Base-by-base conservation (phyloP, 352 stramenopile genomes). In the Phytophthora cactorum region DNA sequence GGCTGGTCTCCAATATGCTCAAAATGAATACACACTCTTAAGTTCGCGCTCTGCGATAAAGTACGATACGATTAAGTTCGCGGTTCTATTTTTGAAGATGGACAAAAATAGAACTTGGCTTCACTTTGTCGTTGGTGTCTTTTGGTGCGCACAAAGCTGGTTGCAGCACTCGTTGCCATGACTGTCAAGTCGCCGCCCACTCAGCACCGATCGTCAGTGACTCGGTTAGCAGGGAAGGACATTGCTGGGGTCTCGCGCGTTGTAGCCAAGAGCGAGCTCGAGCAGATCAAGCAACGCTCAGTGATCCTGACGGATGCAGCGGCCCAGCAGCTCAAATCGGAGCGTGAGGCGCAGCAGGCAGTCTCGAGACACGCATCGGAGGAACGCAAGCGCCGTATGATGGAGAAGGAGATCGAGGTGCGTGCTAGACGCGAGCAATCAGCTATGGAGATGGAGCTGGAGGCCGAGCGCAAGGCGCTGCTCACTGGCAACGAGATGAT, bases 391-490 rank as follows among this genome's bases (percentile, higher is more conserved):
- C 78, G 73, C 2, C 74, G 72, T 22, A 92, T 94, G 84, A 79
- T 91, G 71, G 81, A 94, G 57, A 92, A 94, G 55, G 84, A 92
- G 63, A 61, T 90, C 10, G 68, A 79, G 66, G 84, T 92, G 39
- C 84, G 82, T 28, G 78, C 74, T 5, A 69, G 82, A 10, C 79
- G 86, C 5, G 86, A 94, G 56, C 79, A 92, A 55, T 84, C 81
- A 10, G 82, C 82, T 14, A 82, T 92, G 61, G 82, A 92, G 49
- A 78, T 90, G 73, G 84, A 94, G 56, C 63, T 92, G 5, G 86
- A 92, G 32, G 76, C 74, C 14, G 82, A 92, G 41, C 68, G 79
- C 22, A 81, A 88, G 47, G 82, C 81, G 4, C 66, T 88, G n/a
- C 64, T 94, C 12, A 91, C 80, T 4, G 78, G 76, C 43, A 86